phyloP scores from a whole-genome alignment of 306 rosid genomes.

The Fragaria vesca region DNA sequence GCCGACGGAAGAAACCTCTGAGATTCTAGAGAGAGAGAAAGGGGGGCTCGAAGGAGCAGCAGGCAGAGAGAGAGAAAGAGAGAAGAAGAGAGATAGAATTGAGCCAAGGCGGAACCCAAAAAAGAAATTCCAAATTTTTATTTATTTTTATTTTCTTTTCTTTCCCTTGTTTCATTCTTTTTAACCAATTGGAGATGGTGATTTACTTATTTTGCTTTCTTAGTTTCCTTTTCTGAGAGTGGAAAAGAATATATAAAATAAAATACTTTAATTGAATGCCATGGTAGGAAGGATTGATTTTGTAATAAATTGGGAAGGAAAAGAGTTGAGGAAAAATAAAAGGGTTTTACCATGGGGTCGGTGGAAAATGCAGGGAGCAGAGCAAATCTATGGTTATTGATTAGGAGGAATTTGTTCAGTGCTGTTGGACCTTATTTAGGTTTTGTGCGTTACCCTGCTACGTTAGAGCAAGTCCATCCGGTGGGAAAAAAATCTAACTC shows the following conservation, averaged over 20 bases:
- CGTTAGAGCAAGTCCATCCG: no score
- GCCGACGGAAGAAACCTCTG: conserved; percentile 47
- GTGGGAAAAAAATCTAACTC: no score
- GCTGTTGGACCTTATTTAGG: not conserved
- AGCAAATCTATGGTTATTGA: not conserved
- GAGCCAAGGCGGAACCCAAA: conserved; percentile 54
- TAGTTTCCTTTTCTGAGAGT: not conserved
- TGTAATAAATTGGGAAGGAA: not conserved
- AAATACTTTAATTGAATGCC: not conserved
- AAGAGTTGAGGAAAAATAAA: not conserved
- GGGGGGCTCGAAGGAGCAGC: conserved; percentile 50
- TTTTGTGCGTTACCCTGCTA: no score
- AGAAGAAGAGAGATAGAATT: conserved; percentile 25
- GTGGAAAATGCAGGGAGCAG: not conserved
- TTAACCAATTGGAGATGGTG: not conserved
- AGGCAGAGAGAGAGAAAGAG: conserved; percentile 1
- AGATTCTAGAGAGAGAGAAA: conserved; percentile 58
- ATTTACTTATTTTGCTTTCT: not conserved
- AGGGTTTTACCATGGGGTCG: not conserved
- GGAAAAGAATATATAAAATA: not conserved
- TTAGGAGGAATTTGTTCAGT: not conserved
- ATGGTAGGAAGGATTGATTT: not conserved
- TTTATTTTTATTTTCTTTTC: not conserved
- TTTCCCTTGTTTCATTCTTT: not conserved
- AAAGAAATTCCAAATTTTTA: conserved; percentile 28